phyloP scores from a whole-genome alignment of 2,329 filamentous ascomycete genomes.

The Hypoxylon rubiginosum region DNA sequence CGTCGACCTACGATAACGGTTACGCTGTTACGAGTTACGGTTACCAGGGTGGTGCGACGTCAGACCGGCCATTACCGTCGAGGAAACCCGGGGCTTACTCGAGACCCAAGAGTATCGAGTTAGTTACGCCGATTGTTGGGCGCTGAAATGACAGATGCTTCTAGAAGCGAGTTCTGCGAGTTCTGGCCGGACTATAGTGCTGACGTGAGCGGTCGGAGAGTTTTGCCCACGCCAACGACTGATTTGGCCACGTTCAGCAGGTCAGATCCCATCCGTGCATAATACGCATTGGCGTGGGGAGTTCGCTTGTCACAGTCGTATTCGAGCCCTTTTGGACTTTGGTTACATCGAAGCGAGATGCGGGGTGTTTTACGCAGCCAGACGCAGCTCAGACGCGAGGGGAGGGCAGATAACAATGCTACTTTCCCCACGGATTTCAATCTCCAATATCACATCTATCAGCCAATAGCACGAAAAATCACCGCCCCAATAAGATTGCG shows the following conservation, averaged over 20 bases:
- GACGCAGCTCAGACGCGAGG: conserved; percentile 1
- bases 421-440: conserved; percentile 34
- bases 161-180: conserved; percentile 15
- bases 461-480: conserved; percentile 26
- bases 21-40: conserved; percentile 55
- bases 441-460: conserved; percentile 15
- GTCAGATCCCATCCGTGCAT: conserved; percentile 24
- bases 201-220: conserved; percentile 42
- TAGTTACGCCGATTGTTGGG: conserved; percentile 71
- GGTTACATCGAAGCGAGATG: conserved; percentile 41
- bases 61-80: conserved; percentile 69
- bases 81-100: conserved; percentile 68
- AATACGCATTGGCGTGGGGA: conserved; percentile 30
- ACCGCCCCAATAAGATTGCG: conserved; percentile 21
- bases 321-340: conserved; percentile 26
- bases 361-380: conserved; percentile 40
- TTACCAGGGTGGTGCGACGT: conserved; percentile 56
- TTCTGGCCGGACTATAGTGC: conserved; percentile 31
- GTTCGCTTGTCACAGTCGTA: conserved; percentile 30
- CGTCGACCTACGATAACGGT: conserved; percentile 67
- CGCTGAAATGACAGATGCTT: conserved; percentile 53
- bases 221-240: conserved; percentile 32
- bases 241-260: conserved; percentile 37
- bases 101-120: conserved; percentile 73
- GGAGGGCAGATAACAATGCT: conserved; percentile 29